Percentiles rank a stretch among this genome's conserved stretches.
These are phyloP conservation scores for Erodium moschatum DNA, from an alignment of 441 rosid species.

Conservation along the genomic window DNA sequence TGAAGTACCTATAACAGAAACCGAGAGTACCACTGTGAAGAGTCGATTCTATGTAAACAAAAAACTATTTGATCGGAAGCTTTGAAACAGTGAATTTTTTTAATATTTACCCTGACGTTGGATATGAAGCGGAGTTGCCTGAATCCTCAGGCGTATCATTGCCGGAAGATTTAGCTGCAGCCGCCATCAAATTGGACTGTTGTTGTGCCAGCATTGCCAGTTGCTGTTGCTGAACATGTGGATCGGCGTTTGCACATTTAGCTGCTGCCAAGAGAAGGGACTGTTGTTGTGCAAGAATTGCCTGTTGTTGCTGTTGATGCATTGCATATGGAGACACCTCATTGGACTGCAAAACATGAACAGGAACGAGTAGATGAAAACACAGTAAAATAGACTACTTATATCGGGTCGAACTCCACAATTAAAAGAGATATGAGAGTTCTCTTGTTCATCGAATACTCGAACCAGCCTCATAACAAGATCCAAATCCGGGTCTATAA, in stretches of 20 bases:
- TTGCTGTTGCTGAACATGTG: slow-evolving; percentile 27
- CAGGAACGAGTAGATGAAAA: no score
- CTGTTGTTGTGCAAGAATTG: neutral
- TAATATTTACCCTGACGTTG: neutral
- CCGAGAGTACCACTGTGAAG: neutral
- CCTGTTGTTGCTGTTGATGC: slow-evolving; percentile 50
- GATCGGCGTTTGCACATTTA: neutral
- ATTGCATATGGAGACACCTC: slow-evolving; percentile 81
- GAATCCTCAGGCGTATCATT: neutral
- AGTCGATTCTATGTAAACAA: no score
- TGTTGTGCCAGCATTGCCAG: slow-evolving; percentile 59
- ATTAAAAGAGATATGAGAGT: no score
- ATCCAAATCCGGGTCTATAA: no score
- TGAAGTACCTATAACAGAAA: neutral
- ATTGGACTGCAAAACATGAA: slow-evolving; percentile 42
- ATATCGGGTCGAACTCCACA: no score
- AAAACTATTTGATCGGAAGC: no score
- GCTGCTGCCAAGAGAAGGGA: neutral
- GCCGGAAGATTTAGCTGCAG: neutral
- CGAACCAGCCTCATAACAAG: no score
- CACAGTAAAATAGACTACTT: no score
- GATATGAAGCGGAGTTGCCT: neutral
- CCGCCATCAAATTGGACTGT: neutral
- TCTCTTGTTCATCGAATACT: no score
- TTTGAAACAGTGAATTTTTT: no score